These are phyloP conservation scores for Leishmania major DNA, from an alignment of 208 protist genomes.

Conservation along the genomic window DNA sequence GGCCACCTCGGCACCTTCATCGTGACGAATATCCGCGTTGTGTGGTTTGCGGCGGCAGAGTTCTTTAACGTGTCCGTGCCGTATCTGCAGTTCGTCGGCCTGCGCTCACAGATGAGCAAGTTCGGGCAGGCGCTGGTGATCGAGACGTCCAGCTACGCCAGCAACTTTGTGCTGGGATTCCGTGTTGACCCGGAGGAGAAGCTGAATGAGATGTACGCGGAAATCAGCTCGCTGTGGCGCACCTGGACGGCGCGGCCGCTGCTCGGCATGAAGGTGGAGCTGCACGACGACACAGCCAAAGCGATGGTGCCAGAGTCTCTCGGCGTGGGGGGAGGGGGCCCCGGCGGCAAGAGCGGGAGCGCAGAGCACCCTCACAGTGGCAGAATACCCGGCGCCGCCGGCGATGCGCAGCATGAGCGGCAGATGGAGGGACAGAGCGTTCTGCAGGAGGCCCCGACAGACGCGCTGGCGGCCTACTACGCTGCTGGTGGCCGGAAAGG, in stretches of 20 bases:
- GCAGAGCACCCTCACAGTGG: not conserved
- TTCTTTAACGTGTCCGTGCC: conserved; percentile 97
- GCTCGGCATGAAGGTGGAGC: conserved; percentile 73
- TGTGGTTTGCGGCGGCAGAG: conserved; percentile 92
- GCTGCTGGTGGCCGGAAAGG: conserved; percentile 84
- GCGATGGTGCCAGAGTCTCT: conserved; percentile 8
- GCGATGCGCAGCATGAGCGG: not conserved
- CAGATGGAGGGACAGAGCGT: conserved; percentile 75
- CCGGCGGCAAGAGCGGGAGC: not conserved
- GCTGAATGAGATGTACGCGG: conserved; percentile 77
- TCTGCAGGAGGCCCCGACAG: conserved; percentile 67
- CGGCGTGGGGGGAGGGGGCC: not conserved
- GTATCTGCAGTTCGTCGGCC: conserved; percentile 90
- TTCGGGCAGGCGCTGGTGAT: conserved; percentile 87
- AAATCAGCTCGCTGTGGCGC: conserved; percentile 82
- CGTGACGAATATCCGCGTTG: conserved; percentile 95
- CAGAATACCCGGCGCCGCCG: not conserved
- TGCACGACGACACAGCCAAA: conserved; percentile 17
- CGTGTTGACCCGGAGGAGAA: conserved; percentile 74
- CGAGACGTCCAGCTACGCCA: conserved; percentile 65
- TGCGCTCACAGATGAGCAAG: conserved; percentile 78
- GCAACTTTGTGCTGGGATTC: conserved; percentile 90
- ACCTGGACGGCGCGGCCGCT: conserved; percentile 78
- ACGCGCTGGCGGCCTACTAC: conserved; percentile 94
- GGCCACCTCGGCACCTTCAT: conserved; percentile 93